phyloP scores from a whole-genome alignment of 208 protist species.

The Leishmania tarentolae region DNA sequence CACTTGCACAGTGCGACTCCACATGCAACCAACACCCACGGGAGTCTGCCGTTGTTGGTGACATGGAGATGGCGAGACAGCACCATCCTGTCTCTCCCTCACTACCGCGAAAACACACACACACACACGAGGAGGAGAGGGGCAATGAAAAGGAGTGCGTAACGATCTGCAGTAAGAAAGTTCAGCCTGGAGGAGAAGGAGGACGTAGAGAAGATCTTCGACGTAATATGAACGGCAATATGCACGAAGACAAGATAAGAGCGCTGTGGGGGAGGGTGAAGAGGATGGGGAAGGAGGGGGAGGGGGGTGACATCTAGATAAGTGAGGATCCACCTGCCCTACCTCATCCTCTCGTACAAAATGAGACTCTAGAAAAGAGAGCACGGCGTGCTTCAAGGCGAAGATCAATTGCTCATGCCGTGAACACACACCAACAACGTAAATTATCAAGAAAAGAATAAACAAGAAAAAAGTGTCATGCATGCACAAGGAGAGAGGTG shows the following conservation, averaged over 20 bases:
- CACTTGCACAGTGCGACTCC: background rate
- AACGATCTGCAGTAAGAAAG: background rate
- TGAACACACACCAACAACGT: background rate
- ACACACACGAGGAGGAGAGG: slow-evolving; percentile 5
- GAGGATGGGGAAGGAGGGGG: background rate
- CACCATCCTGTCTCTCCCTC: background rate
- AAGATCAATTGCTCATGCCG: background rate
- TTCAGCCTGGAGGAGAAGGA: background rate
- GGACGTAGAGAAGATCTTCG: background rate
- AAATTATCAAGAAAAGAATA: background rate
- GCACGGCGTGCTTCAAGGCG: background rate
- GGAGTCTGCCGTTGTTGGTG: background rate
- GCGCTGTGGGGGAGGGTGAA: background rate
- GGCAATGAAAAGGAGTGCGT: background rate
- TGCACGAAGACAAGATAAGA: background rate
- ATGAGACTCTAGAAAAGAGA: background rate
- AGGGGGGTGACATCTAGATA: background rate
- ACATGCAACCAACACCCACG: background rate
- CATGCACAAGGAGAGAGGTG: background rate
- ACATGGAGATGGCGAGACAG: background rate
- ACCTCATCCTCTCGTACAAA: background rate
- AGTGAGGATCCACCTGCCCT: background rate
- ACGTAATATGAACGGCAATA: background rate
- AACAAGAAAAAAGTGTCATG: background rate
- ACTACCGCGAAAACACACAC: background rate